Conservation (phyloP, 2,329 filamentous ascomycete genomes). For the Samsoniella hepiali region DNA sequence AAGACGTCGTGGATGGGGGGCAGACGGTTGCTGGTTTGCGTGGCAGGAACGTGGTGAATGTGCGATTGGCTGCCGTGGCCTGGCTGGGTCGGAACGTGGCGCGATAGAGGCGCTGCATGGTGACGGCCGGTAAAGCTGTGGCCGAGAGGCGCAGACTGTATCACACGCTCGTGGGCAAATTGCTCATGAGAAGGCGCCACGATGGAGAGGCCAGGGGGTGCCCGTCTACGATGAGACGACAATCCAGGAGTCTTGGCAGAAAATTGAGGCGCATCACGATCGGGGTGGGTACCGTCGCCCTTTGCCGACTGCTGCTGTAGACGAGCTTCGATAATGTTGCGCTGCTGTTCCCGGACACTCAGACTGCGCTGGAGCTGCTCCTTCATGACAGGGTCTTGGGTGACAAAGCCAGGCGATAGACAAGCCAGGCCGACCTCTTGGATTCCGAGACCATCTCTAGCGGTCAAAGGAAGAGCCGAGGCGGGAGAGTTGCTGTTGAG, state of each 20-base stretch:
- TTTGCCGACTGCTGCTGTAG: slow-evolving; percentile 83
- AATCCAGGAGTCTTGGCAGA: slow-evolving; percentile 70
- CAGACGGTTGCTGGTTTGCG: slow-evolving; percentile 85
- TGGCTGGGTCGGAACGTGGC: slow-evolving; percentile 76
- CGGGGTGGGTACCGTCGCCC: slow-evolving; percentile 58
- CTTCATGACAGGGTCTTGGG: slow-evolving; percentile 93
- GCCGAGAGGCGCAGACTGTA: slow-evolving; percentile 91
- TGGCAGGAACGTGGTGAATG: slow-evolving; percentile 84
- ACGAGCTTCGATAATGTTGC: slow-evolving; percentile 89
- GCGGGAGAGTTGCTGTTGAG: slow-evolving; percentile 49
- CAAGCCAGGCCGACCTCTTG: slow-evolving; percentile 93
- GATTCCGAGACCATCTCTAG: slow-evolving; percentile 74
- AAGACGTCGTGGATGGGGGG: slow-evolving; percentile 96
- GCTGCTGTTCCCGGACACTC: slow-evolving; percentile 88
- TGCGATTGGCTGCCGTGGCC: slow-evolving; percentile 81
- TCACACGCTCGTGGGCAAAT: slow-evolving; percentile 90
- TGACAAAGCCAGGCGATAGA: slow-evolving; percentile 91
- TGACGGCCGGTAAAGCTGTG: slow-evolving; percentile 94
- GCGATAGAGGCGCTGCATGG: slow-evolving; percentile 69
- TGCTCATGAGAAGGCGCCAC: slow-evolving; percentile 90
- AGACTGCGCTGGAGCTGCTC: slow-evolving; percentile 93
- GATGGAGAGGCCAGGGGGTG: slow-evolving; percentile 87
- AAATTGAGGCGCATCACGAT: slow-evolving; percentile 52
- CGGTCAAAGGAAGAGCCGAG: slow-evolving; percentile 72
- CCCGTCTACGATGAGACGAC: slow-evolving; percentile 66